These are phyloP conservation scores for Spathaspora boniae DNA, from an alignment of 805 yeast genomes.

Conservation along the genomic window DNA sequence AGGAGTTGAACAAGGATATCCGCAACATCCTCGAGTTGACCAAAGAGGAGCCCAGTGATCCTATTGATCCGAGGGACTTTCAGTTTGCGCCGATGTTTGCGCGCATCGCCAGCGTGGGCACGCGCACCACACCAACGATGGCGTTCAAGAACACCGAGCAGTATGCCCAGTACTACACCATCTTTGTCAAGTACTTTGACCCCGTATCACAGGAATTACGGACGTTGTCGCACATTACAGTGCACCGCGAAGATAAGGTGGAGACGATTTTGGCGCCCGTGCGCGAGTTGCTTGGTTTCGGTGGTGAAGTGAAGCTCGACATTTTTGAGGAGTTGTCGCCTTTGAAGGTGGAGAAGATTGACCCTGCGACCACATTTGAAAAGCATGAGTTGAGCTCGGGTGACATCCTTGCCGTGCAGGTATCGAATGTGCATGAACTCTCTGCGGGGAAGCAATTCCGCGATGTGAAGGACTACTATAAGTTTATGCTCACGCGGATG, in stretches of 20 bases:
- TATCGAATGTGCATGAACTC: constrained; percentile 18
- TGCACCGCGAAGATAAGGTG: constrained; percentile 46
- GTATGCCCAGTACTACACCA: constrained; percentile 19
- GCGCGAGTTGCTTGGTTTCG: constrained; percentile 39
- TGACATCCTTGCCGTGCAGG: constrained; percentile 53
- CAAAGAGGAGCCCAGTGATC: not conserved
- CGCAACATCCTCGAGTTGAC: constrained; percentile 23
- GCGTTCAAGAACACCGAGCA: constrained; percentile 15
- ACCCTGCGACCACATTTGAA: constrained; percentile 40
- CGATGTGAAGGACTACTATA: constrained; percentile 45
- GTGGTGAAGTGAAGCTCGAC: constrained; percentile 28
- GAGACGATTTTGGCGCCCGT: constrained; percentile 39
- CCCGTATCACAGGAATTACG: constrained; percentile 45
- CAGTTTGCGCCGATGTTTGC: constrained; percentile 17
- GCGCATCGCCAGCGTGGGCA: constrained; percentile 16
- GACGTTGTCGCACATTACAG: constrained; percentile 63
- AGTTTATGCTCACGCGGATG: constrained; percentile 55
- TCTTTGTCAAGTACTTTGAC: constrained; percentile 68
- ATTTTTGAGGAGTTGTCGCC: constrained; percentile 63
- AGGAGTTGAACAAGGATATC: constrained; percentile 49
- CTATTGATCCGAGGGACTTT: constrained; percentile 21
- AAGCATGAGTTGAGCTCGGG: constrained; percentile 63
- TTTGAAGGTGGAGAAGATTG: constrained; percentile 45
- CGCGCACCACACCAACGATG: constrained; percentile 2
- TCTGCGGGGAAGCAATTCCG: constrained; percentile 16